These are phyloP conservation scores for Raphanus hybrid DNA, from an alignment of 441 rosid species.

Conservation along the genomic window DNA sequence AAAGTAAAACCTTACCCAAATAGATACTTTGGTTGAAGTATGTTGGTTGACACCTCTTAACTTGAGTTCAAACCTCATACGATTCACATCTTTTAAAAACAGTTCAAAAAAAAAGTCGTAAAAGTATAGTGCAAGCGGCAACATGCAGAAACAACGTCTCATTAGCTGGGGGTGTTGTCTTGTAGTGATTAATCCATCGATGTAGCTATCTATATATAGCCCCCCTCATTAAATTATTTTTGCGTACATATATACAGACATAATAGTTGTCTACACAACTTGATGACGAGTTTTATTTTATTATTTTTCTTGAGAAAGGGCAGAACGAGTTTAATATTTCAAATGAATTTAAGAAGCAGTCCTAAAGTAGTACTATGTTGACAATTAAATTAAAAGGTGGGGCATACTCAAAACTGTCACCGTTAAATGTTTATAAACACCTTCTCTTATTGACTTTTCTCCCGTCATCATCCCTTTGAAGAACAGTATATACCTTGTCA, in stretches of 20 bases:
- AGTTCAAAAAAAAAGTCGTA: no score
- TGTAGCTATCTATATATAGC: neutral
- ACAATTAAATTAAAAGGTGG: neutral
- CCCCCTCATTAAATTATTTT: conserved; percentile 12
- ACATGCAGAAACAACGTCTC: neutral
- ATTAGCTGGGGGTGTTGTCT: conserved; percentile 17
- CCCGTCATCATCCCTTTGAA: neutral
- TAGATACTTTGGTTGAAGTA: no score
- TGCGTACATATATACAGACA: neutral
- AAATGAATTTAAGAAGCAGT: neutral
- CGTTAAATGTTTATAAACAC: neutral
- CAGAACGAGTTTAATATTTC: neutral
- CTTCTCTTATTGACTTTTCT: neutral
- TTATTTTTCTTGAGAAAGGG: neutral
- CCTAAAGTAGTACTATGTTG: neutral
- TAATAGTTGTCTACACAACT: conserved; percentile 19
- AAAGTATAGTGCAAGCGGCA: neutral
- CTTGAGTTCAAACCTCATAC: no score
- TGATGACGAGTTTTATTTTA: neutral
- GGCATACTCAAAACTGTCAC: no score
- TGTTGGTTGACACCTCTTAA: no score
- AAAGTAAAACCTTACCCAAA: no score
- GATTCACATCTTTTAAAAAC: no score
- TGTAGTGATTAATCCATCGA: conserved; percentile 20
- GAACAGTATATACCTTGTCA: neutral